Conservation (phyloP, 192 early-diverging fungal species). For the Rhizophagus clarus region DNA sequence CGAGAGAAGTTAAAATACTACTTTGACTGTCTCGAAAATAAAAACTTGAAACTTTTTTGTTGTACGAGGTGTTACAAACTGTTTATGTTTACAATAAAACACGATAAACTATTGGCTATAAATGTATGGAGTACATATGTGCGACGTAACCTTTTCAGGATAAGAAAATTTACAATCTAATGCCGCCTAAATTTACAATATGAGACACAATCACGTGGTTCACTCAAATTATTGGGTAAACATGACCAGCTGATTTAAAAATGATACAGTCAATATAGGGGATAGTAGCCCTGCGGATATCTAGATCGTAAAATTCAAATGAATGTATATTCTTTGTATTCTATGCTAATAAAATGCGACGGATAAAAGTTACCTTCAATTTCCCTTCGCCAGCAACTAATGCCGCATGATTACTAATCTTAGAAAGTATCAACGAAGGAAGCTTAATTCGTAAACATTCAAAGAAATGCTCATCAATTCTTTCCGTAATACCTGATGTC, state of each 20-base stretch:
- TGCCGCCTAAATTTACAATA: too few species aligned
- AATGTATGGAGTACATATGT: too few species aligned
- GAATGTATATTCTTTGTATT: not conserved
- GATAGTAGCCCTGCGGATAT: not conserved
- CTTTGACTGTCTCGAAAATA: too few species aligned
- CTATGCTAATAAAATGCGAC: not conserved
- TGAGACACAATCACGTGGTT: too few species aligned
- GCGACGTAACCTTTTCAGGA: too few species aligned
- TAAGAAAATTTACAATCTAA: too few species aligned
- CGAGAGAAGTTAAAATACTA: too few species aligned
- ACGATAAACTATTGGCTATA: too few species aligned
- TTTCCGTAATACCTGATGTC: not conserved
- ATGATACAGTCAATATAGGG: not conserved
- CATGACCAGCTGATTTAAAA: not conserved
- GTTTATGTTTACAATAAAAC: too few species aligned
- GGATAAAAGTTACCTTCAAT: constrained; percentile 1
- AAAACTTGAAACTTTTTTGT: too few species aligned
- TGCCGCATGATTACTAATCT: not conserved
- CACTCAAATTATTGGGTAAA: not conserved
- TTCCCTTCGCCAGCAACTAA: not conserved
- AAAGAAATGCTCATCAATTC: constrained; percentile 17
- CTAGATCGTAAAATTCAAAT: not conserved
- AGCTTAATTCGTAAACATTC: constrained; percentile 10
- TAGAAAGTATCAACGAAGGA: not conserved
- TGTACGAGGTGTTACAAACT: too few species aligned